Evolutionary conservation across 345 rosid species (phyloP).

Genomic region (Gossypium sturtianum): DNA sequence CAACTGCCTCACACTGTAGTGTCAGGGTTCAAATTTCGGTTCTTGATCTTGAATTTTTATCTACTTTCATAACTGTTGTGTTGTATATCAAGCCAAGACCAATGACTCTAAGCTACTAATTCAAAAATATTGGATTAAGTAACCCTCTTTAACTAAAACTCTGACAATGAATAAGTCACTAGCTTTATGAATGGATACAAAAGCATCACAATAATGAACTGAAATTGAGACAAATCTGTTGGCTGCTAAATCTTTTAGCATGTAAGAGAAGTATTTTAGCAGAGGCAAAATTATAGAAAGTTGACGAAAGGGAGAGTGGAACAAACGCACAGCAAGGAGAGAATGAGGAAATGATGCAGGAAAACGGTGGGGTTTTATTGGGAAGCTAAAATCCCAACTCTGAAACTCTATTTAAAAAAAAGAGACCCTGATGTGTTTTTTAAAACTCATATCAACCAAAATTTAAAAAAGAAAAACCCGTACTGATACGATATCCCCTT

Average conservation of each 20-base stretch:
- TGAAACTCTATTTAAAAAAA: conserved; percentile 42
- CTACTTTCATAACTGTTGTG: no score
- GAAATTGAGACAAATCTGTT: background rate
- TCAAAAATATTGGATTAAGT: background rate
- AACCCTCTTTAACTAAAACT: no score
- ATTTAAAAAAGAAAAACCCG: background rate
- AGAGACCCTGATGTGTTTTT: conserved; percentile 17
- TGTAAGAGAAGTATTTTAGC: no score
- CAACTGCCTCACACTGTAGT: no score
- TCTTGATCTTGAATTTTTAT: no score
- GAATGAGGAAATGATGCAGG: background rate
- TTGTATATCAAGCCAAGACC: no score
- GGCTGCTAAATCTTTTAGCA: background rate
- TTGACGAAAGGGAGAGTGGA: background rate
- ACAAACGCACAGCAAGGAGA: background rate
- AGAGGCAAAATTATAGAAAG: background rate
- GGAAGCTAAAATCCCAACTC: conserved; percentile 83
- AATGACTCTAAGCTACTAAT: no score
- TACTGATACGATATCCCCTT: conserved; percentile 18
- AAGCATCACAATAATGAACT: background rate
- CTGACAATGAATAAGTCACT: no score
- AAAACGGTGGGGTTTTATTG: conserved; percentile 33
- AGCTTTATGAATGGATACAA: no score
- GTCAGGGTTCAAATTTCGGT: no score
- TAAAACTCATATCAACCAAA: background rate